Conservation (phyloP, 805 yeast genomes). For the Wickerhamiella dianesei region DNA sequence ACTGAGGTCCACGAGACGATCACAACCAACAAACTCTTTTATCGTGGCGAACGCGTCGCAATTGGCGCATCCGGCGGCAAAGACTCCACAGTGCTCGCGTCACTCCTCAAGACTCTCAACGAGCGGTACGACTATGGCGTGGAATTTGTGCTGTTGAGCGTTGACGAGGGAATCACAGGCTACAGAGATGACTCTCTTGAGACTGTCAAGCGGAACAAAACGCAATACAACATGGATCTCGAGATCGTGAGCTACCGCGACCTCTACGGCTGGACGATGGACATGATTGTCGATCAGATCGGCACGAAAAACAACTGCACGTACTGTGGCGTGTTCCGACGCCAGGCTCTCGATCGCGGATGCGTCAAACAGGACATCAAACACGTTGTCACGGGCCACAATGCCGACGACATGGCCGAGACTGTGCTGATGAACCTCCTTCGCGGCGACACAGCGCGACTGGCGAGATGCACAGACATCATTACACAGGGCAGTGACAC, state of each 20-base stretch:
- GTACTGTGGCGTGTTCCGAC: slow-evolving; percentile 90
- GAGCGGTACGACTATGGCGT: slow-evolving; percentile 82
- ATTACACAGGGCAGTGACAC: slow-evolving; percentile 58
- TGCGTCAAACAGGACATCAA: slow-evolving; percentile 71
- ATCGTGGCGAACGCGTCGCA: slow-evolving; percentile 76
- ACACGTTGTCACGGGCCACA: slow-evolving; percentile 96
- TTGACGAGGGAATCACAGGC: slow-evolving; percentile 96
- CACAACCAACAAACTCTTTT: slow-evolving; percentile 49
- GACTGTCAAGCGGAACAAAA: slow-evolving; percentile 85
- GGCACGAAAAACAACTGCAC: slow-evolving; percentile 93
- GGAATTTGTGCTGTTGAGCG: slow-evolving; percentile 66
- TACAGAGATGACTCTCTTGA: slow-evolving; percentile 95
- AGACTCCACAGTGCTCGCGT: slow-evolving; percentile 90
- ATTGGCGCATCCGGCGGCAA: slow-evolving; percentile 99
- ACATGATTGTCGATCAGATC: slow-evolving; percentile 86
- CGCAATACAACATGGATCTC: slow-evolving; percentile 67
- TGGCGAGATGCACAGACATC: slow-evolving; percentile 77
- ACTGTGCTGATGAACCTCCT: slow-evolving; percentile 89
- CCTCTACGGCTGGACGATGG: slow-evolving; percentile 96
- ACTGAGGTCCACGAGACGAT: slow-evolving; percentile 92
- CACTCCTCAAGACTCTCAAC: slow-evolving; percentile 71
- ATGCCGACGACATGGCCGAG: slow-evolving; percentile 99
- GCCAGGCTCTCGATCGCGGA: slow-evolving; percentile 95
- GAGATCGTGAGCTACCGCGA: slow-evolving; percentile 77
- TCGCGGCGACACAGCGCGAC: slow-evolving; percentile 90